Percentiles rank a stretch among this genome's conserved stretches.
Evolutionary conservation across 495 filamentous ascomycete species (phyloP).

Genomic region (Lasiosphaeria miniovina): DNA sequence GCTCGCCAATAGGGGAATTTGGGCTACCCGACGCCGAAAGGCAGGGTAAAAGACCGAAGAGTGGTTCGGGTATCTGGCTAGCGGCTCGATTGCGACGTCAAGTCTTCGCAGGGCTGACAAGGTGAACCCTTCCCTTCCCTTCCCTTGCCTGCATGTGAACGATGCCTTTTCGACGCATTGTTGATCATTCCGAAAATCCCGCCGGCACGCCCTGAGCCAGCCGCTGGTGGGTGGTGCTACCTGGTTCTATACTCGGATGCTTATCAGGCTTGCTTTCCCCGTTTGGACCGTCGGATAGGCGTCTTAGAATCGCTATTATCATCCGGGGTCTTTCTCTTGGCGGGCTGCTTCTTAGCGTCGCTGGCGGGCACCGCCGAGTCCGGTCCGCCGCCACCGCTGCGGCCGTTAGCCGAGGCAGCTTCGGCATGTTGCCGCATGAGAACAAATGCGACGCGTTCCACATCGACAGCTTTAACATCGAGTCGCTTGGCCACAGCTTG

Average conservation of each 20-base stretch:
- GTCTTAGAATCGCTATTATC: conserved; percentile 17
- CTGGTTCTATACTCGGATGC: background rate
- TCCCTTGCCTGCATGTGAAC: too few relatives aligned
- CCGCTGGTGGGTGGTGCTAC: background rate
- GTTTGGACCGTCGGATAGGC: conserved; percentile 30
- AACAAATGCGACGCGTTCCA: conserved; percentile 70
- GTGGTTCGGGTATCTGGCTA: conserved; percentile 19
- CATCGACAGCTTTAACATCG: conserved; percentile 52
- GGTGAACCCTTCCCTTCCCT: conserved; percentile 5
- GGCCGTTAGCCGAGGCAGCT: background rate
- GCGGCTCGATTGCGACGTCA: conserved; percentile 11
- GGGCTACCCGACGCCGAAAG: conserved; percentile 4
- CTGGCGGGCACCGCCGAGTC: conserved; percentile 2
- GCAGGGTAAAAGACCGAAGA: conserved; percentile 1
- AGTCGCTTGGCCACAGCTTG: conserved; percentile 47
- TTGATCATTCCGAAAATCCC: conserved; percentile 19
- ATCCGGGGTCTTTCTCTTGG: conserved; percentile 35
- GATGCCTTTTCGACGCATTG: conserved; percentile 11
- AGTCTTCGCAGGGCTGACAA: conserved; percentile 26
- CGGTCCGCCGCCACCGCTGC: background rate
- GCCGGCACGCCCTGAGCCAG: background rate
- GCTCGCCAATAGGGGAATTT: conserved; percentile 33
- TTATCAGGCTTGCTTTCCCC: conserved; percentile 25
- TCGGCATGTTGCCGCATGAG: conserved; percentile 39
- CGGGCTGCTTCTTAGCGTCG: conserved; percentile 13